A percentile compares a stretch with the other conserved stretches of the same genome.
phyloP scores from a whole-genome alignment of 352 stramenopile genomes.

The Phytopythium helicoides region DNA sequence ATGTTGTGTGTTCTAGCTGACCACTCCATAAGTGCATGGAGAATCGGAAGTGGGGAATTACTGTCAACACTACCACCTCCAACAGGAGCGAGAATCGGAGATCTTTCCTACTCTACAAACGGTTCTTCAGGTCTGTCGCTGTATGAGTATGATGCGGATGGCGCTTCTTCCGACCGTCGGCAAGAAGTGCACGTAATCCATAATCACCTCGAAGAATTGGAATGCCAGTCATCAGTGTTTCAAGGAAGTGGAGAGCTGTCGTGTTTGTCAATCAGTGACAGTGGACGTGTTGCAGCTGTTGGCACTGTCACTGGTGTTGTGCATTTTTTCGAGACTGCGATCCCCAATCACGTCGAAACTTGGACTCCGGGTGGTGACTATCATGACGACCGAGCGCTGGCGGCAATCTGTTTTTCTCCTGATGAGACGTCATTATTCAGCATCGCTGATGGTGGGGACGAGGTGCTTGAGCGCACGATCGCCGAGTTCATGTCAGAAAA shows the following conservation, averaged over 20 bases:
- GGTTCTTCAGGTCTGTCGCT: neutral
- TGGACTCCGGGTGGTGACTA: conserved; percentile 16
- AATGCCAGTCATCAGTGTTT: too few species aligned
- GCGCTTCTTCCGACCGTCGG: too few species aligned
- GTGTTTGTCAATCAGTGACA: conserved; percentile 29
- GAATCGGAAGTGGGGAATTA: neutral
- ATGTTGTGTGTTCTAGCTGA: neutral
- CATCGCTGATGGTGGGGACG: conserved; percentile 14
- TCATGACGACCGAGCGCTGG: conserved; percentile 11
- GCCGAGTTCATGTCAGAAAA: conserved; percentile 15
- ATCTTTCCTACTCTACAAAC: conserved; percentile 2
- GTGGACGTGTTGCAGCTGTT: conserved; percentile 23
- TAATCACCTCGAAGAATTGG: too few species aligned
- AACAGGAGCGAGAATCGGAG: neutral
- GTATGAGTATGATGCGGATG: neutral
- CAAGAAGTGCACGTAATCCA: conserved; percentile 4
- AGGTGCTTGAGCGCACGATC: conserved; percentile 37
- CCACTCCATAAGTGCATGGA: conserved; percentile 2
- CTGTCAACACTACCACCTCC: neutral
- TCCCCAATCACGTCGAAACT: conserved; percentile 21
- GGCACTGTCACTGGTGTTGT: conserved; percentile 24
- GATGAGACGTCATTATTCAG: conserved; percentile 30
- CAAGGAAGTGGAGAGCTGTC: conserved; percentile 25
- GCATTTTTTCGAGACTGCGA: conserved; percentile 33
- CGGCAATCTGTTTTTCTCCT: conserved; percentile 31